Evolutionary conservation across 139 green algal species (phyloP).

Genomic region (Micractinium conductrix): DNA sequence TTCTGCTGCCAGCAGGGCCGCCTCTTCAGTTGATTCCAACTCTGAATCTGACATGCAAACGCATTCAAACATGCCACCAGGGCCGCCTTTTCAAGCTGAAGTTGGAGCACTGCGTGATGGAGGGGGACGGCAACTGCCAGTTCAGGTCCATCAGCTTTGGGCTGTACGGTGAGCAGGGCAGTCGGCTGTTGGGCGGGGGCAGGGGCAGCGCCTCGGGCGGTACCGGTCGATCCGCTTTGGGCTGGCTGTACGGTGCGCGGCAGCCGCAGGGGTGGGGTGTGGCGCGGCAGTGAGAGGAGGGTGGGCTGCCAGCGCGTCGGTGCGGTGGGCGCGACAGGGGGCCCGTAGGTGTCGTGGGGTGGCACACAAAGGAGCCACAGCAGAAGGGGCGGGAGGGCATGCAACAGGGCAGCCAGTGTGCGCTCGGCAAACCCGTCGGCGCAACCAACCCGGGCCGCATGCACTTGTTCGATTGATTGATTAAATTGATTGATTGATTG

Average conservation of each 20-base stretch:
- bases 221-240: too few species aligned
- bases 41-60: neutral
- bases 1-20: neutral
- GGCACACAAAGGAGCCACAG: too few species aligned
- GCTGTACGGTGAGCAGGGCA: slow-evolving; percentile 47
- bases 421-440: too few species aligned
- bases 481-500: neutral
- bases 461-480: neutral
- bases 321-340: too few species aligned
- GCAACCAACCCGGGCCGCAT: neutral
- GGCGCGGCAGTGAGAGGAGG: too few species aligned
- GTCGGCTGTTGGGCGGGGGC: neutral
- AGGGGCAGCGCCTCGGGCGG: too few species aligned
- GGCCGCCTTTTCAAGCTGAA: slow-evolving; percentile 59
- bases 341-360: too few species aligned
- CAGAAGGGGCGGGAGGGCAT: too few species aligned
- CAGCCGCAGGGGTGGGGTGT: too few species aligned
- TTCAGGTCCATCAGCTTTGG: slow-evolving; percentile 65
- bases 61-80: slow-evolving; percentile 34
- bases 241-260: too few species aligned
- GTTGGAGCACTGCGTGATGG: slow-evolving; percentile 66
- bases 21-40: neutral
- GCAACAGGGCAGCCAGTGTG: too few species aligned
- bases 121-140: slow-evolving; percentile 59
- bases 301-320: too few species aligned